Evolutionary conservation across 257 asterid genomes (phyloP).

Genomic region (Galeopsis tetrahit): DNA sequence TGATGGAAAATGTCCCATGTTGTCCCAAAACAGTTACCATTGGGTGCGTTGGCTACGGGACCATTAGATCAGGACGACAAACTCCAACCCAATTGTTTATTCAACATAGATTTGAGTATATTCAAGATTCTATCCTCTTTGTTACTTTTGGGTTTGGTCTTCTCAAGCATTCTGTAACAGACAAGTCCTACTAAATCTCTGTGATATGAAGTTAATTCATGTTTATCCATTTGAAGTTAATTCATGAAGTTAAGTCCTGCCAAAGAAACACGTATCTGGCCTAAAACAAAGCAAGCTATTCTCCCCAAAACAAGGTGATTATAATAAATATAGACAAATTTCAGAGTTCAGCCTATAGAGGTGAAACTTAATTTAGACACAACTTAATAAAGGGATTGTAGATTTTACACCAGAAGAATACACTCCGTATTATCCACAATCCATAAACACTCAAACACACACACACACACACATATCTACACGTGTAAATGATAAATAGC

Average conservation of each 20-base stretch:
- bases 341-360: slow-evolving; percentile 3
- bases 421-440: background rate
- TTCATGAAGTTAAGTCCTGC: no score
- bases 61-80: slow-evolving; percentile 1
- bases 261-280: slow-evolving; percentile 2
- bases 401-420: background rate
- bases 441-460: background rate
- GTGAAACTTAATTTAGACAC: slow-evolving; percentile 2
- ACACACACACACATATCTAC: no score
- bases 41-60: slow-evolving; percentile 24
- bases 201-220: background rate
- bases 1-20: background rate
- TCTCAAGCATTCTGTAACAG: background rate
- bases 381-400: background rate
- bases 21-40: slow-evolving; percentile 5
- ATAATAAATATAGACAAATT: slow-evolving; percentile 16
- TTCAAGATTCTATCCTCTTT: background rate
- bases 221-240: background rate
- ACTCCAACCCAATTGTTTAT: background rate
- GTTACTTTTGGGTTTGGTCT: background rate
- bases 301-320: slow-evolving; percentile 14
- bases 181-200: slow-evolving; percentile 5
- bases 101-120: background rate
- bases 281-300: slow-evolving; percentile 10
- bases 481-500: background rate